Conservation (phyloP, 1,139 yeast genomes). For the Saccharomyces hybrid region DNA sequence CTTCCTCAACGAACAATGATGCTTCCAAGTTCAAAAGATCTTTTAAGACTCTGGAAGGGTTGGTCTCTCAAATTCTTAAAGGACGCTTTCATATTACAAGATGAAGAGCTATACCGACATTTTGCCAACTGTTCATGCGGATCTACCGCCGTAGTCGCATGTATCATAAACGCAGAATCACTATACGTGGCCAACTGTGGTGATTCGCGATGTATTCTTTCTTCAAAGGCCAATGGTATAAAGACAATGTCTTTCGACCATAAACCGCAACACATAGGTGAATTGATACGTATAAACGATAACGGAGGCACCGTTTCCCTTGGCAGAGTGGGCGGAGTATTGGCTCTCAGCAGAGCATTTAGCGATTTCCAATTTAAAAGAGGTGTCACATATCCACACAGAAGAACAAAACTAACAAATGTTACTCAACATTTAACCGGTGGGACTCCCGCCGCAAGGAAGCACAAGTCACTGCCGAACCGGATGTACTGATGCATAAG, state of each 20-base stretch:
- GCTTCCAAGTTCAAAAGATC: conserved; percentile 11
- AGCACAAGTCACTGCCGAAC: conserved; percentile 55
- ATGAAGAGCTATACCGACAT: conserved; percentile 43
- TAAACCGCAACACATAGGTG: conserved; percentile 72
- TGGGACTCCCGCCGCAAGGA: conserved; percentile 34
- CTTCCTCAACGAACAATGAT: conserved; percentile 5
- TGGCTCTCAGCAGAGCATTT: conserved; percentile 69
- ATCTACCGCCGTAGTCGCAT: conserved; percentile 56
- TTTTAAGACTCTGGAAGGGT: conserved; percentile 32
- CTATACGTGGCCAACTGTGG: conserved; percentile 63
- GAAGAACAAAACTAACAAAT: not conserved
- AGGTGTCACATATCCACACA: conserved; percentile 35
- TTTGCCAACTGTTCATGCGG: conserved; percentile 48
- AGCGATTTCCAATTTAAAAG: conserved; percentile 64
- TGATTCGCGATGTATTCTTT: conserved; percentile 61
- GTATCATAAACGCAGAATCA: conserved; percentile 41
- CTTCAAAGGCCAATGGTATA: conserved; percentile 35
- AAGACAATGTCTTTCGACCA: conserved; percentile 68
- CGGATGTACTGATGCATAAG: conserved; percentile 52
- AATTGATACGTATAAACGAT: conserved; percentile 61
- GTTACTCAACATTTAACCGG: conserved; percentile 8
- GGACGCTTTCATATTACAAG: conserved; percentile 52
- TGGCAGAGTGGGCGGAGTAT: conserved; percentile 63
- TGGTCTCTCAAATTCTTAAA: conserved; percentile 39
- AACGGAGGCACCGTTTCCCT: conserved; percentile 65